phyloP scores from a whole-genome alignment of 805 yeast genomes.

The Priceomyces fermenticarens region DNA sequence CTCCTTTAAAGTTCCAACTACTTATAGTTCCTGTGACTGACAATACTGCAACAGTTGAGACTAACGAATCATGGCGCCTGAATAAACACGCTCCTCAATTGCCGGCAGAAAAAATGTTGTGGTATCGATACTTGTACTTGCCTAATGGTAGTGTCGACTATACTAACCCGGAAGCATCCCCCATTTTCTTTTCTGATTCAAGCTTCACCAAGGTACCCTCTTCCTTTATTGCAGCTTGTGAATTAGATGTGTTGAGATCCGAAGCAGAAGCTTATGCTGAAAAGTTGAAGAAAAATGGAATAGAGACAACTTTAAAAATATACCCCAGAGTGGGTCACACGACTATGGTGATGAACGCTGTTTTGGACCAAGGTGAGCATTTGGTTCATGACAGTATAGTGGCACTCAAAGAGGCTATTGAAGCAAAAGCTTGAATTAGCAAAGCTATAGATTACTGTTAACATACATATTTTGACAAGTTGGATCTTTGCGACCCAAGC shows the following conservation, averaged over 20 bases:
- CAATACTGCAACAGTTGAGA: conserved; percentile 35
- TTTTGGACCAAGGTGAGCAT: conserved; percentile 30
- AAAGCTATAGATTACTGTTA: neutral
- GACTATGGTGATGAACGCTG: conserved; percentile 47
- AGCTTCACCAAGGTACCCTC: conserved; percentile 40
- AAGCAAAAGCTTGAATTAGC: neutral
- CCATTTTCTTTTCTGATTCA: conserved; percentile 37
- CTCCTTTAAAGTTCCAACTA: conserved; percentile 37
- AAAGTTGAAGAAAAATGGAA: conserved; percentile 37
- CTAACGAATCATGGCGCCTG: conserved; percentile 36
- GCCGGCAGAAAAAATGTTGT: conserved; percentile 44
- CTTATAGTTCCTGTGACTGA: conserved; percentile 45
- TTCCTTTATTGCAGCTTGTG: conserved; percentile 40
- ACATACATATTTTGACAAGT: conserved; percentile 52
- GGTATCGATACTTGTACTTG: conserved; percentile 42
- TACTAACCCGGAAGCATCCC: conserved; percentile 36
- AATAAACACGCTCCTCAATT: conserved; percentile 40
- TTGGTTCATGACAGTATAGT: conserved; percentile 27
- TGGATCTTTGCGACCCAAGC: conserved; percentile 46
- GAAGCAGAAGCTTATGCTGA: conserved; percentile 44
- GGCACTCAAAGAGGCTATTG: conserved; percentile 28
- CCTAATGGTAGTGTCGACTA: conserved; percentile 26
- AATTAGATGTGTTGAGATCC: conserved; percentile 42
- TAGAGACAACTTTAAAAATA: conserved; percentile 26
- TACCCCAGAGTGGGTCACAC: conserved; percentile 47